phyloP scores from a whole-genome alignment of 306 rosid species.

The Trifolium fragiferum region DNA sequence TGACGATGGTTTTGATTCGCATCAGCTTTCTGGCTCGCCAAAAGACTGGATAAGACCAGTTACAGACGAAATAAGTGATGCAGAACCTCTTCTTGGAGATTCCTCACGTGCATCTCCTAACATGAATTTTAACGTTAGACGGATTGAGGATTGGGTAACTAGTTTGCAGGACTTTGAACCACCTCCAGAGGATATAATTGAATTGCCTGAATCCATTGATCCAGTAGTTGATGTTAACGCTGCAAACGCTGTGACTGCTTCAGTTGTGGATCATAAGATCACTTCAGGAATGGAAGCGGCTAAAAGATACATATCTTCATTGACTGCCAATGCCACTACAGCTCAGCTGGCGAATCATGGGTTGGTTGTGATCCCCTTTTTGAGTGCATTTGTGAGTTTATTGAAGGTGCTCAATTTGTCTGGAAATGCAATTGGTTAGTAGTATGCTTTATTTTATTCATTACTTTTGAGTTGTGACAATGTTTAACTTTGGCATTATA shows the following conservation, averaged over 20 bases:
- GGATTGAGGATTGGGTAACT: conserved; percentile 88
- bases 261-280: conserved; percentile 55
- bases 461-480: conserved; percentile 26
- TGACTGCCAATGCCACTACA: conserved; percentile 65
- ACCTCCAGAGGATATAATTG: conserved; percentile 62
- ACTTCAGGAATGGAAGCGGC: conserved; percentile 86
- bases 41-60: conserved; percentile 80
- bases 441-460: conserved; percentile 21
- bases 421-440: conserved; percentile 84
- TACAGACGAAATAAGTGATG: conserved; percentile 46
- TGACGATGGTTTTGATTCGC: conserved; percentile 66
- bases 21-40: conserved; percentile 47
- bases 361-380: conserved; percentile 83
- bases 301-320: conserved; percentile 80
- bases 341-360: conserved; percentile 92
- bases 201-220: conserved; percentile 45
- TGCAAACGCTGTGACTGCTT: conserved; percentile 39
- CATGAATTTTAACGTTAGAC: conserved; percentile 69
- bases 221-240: conserved; percentile 48
- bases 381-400: conserved; percentile 80
- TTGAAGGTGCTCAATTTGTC: conserved; percentile 86
- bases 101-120: conserved; percentile 52
- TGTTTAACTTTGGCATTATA: conserved; percentile 20
- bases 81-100: conserved; percentile 51
- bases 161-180: conserved; percentile 71